These are phyloP conservation scores for Beauveria pseudobassiana DNA, from an alignment of 2,329 filamentous ascomycete species.

Conservation along the genomic window DNA sequence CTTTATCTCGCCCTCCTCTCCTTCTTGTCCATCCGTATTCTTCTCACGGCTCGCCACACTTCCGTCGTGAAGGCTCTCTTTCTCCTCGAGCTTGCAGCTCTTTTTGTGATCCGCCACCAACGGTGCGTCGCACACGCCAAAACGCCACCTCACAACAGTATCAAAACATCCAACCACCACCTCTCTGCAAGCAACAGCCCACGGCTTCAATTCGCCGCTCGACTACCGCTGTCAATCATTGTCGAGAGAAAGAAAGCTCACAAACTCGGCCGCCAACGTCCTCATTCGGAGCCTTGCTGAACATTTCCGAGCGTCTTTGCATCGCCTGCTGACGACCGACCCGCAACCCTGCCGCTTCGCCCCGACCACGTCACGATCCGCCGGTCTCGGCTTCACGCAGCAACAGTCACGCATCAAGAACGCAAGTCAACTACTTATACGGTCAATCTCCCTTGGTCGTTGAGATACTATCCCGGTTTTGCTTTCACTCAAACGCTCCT, in stretches of 20 bases:
- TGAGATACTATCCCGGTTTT: not conserved
- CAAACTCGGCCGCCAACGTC: not conserved
- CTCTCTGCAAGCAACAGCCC: conserved; percentile 5
- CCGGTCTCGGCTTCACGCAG: conserved; percentile 8
- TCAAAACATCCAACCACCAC: not conserved
- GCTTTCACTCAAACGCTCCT: not conserved
- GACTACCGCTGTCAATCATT: not conserved
- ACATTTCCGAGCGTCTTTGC: not conserved
- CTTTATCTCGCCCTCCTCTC: conserved; percentile 13
- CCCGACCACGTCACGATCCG: conserved; percentile 9
- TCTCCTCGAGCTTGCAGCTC: conserved; percentile 16
- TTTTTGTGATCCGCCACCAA: conserved; percentile 1
- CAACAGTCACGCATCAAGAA: conserved; percentile 2
- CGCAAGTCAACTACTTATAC: not conserved
- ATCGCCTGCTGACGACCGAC: not conserved
- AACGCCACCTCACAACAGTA: conserved; percentile 5
- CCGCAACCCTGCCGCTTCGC: conserved; percentile 3
- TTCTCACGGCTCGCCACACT: conserved; percentile 8
- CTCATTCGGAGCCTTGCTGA: not conserved
- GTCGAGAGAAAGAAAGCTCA: conserved; percentile 10
- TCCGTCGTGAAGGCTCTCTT: conserved; percentile 9
- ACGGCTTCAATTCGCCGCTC: conserved; percentile 3
- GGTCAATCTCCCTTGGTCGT: not conserved
- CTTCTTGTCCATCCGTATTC: conserved; percentile 7
- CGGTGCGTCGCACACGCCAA: not conserved